A percentile compares a stretch with the other conserved stretches of the same genome.
phyloP scores from a whole-genome alignment of 352 stramenopile genomes.

The Phytophthora ramorum region DNA sequence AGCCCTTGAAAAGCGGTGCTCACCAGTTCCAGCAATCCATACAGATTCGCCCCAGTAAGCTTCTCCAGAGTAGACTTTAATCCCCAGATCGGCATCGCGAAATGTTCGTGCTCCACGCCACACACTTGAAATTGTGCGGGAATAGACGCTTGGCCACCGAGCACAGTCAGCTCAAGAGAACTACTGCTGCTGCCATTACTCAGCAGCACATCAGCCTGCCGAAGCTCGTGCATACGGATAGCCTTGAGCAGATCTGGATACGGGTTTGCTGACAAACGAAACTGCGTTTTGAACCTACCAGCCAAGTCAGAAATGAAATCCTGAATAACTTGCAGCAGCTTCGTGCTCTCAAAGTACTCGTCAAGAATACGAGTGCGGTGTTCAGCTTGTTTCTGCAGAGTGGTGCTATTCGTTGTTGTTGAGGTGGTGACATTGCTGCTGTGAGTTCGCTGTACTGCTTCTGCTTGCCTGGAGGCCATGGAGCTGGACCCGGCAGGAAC shows the following conservation, averaged over 20 bases:
- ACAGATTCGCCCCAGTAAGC: constrained; percentile 24
- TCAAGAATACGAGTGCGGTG: constrained; percentile 46
- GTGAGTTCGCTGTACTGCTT: neutral
- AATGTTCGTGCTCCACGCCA: constrained; percentile 30
- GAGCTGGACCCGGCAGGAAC: neutral
- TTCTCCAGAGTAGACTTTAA: constrained; percentile 24
- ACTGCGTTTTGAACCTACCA: constrained; percentile 29
- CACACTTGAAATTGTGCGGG: constrained; percentile 17
- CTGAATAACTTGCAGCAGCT: constrained; percentile 46
- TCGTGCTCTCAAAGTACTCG: constrained; percentile 50
- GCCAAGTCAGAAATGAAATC: constrained; percentile 37
- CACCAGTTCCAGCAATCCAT: constrained; percentile 17
- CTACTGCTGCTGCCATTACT: neutral
- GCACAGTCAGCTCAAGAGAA: constrained; percentile 16
- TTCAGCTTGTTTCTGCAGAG: constrained; percentile 24
- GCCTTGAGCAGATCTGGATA: constrained; percentile 42
- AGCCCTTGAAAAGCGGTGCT: constrained; percentile 14
- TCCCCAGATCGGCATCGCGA: constrained; percentile 38
- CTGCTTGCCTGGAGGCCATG: constrained; percentile 19
- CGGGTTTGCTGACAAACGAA: constrained; percentile 46
- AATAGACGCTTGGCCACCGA: constrained; percentile 22
- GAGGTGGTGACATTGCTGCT: neutral
- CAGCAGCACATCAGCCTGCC: constrained; percentile 27
- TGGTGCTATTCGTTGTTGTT: constrained; percentile 9
- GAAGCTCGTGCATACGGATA: constrained; percentile 44